Percentiles rank a stretch among this genome's conserved stretches.
Evolutionary conservation across 441 rosid genomes (phyloP).

Genomic region (Gossypium schwendimanii): DNA sequence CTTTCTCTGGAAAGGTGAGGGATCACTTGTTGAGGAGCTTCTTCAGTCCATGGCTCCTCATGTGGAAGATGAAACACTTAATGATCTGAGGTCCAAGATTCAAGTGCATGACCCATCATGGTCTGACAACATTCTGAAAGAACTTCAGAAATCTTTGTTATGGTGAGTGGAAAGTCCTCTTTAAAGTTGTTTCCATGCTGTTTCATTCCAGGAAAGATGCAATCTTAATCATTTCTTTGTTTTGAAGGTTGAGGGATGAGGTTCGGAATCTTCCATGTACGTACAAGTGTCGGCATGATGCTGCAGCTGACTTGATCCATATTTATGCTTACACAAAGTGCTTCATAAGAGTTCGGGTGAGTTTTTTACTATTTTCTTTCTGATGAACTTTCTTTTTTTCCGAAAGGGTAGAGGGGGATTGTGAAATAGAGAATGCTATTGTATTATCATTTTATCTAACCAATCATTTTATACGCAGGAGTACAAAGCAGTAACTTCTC

Average conservation of each 20-base stretch:
- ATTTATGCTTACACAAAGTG: constrained; percentile 81
- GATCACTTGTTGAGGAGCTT: constrained; percentile 84
- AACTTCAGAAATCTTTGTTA: constrained; percentile 75
- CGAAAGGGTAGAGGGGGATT: neutral
- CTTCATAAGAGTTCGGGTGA: constrained; percentile 73
- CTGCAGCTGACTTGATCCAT: constrained; percentile 98
- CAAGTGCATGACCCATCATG: constrained; percentile 60
- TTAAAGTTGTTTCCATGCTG: constrained; percentile 12
- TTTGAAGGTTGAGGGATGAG: constrained; percentile 92
- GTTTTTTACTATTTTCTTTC: constrained; percentile 19
- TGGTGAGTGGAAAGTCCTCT: constrained; percentile 49
- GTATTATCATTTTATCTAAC: constrained; percentile 13
- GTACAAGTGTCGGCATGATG: constrained; percentile 91
- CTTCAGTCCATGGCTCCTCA: constrained; percentile 75
- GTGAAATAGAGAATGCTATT: neutral
- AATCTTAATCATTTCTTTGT: constrained; percentile 6
- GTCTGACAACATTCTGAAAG: constrained; percentile 56
- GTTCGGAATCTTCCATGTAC: constrained; percentile 81
- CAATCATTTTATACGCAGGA: constrained; percentile 39
- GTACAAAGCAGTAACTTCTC: constrained; percentile 71
- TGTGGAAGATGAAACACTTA: constrained; percentile 49
- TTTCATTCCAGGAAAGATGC: constrained; percentile 7
- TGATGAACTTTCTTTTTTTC: neutral
- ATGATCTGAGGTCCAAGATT: constrained; percentile 71
- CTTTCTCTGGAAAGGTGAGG: constrained; percentile 85